These are phyloP conservation scores for Paratinospora sagittata DNA, from an alignment of 164 flowering plant species.

Conservation along the genomic window DNA sequence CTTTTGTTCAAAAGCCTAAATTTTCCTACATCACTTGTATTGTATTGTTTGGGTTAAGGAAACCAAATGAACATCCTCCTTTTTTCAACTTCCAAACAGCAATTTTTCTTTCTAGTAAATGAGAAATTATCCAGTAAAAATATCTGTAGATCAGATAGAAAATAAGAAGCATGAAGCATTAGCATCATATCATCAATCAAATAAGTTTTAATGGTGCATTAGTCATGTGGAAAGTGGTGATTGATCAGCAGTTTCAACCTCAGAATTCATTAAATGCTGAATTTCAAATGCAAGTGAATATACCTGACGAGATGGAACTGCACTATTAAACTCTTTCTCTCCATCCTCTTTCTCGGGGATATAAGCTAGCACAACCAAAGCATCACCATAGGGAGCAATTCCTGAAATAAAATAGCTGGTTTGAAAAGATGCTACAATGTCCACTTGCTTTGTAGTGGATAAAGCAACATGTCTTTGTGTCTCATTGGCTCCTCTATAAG, in stretches of 20 bases:
- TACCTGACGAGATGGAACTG: conserved; percentile 80
- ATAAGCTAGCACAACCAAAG: conserved; percentile 91
- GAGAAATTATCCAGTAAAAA: no score
- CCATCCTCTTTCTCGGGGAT: conserved; percentile 84
- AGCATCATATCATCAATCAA: not conserved
- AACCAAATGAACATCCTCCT: no score
- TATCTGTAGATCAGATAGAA: not conserved
- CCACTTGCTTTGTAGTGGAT: conserved; percentile 70
- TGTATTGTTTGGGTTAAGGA: no score
- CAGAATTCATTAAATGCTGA: not conserved
- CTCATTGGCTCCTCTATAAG: conserved; percentile 50
- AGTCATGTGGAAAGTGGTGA: not conserved
- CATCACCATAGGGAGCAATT: conserved; percentile 96
- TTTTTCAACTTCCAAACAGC: no score
- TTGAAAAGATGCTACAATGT: conserved; percentile 96
- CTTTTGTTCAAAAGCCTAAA: no score
- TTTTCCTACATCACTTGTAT: no score
- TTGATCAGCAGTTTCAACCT: not conserved
- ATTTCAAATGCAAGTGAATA: conserved; percentile 2
- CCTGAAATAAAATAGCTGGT: conserved; percentile 95
- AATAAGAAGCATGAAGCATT: not conserved
- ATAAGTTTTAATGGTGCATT: not conserved
- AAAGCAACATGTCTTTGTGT: conserved; percentile 37
- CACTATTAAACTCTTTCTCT: conserved; percentile 68
- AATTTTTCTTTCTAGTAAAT: no score